Evolutionary conservation across 352 stramenopile species (phyloP).

Genomic region (Blastocystis sp.): DNA sequence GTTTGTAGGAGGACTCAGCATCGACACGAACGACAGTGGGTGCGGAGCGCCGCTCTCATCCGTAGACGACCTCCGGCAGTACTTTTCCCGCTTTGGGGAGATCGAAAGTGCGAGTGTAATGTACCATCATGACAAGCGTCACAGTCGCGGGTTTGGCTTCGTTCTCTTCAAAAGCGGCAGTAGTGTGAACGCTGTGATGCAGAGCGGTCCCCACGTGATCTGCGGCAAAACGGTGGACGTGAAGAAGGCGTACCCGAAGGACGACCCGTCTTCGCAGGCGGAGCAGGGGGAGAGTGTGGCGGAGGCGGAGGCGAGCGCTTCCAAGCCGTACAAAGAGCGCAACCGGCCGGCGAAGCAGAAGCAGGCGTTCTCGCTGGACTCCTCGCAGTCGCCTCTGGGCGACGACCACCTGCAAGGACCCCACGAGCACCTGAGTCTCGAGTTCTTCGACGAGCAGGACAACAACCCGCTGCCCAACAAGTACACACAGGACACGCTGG

Average conservation of each 20-base stretch:
- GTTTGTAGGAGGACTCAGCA: slow-evolving; percentile 6
- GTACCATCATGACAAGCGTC: slow-evolving; percentile 40
- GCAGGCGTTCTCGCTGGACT: background rate
- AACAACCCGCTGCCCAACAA: slow-evolving; percentile 35
- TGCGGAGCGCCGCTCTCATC: background rate
- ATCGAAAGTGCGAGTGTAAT: slow-evolving; percentile 37
- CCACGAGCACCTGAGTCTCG: background rate
- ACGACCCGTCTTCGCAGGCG: background rate
- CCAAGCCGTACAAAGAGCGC: background rate
- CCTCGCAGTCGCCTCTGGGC: background rate
- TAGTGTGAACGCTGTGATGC: slow-evolving; percentile 18
- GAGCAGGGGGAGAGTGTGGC: too few relatives aligned
- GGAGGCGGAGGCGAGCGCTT: background rate
- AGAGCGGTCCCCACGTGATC: slow-evolving; percentile 4
- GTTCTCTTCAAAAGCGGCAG: background rate
- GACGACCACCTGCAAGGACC: background rate
- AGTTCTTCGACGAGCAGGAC: slow-evolving; percentile 60
- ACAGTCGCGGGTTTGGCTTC: slow-evolving; percentile 17
- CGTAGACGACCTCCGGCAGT: background rate
- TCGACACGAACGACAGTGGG: background rate
- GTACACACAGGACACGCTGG: slow-evolving; percentile 1
- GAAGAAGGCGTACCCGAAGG: slow-evolving; percentile 33
- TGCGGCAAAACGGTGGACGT: background rate
- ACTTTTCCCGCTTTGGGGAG: slow-evolving; percentile 36
- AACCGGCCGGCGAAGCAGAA: background rate